phyloP scores from a whole-genome alignment of 176 grass and related monocot genomes.

The Cenchrus purpureus region DNA sequence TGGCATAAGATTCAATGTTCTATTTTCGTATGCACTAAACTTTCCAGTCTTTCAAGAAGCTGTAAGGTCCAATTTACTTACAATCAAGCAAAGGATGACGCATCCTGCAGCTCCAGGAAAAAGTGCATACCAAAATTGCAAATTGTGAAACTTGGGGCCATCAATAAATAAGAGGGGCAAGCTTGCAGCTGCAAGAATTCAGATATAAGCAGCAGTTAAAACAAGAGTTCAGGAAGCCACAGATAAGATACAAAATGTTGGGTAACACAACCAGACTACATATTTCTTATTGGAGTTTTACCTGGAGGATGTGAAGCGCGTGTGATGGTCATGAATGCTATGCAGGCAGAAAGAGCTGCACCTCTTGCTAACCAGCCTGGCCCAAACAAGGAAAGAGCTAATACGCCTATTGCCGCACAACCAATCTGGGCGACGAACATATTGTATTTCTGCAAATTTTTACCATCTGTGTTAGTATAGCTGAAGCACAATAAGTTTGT shows the following conservation, averaged over 20 bases:
- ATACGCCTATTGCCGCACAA: constrained; percentile 79
- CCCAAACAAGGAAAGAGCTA: constrained; percentile 84
- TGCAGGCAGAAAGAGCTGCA: constrained; percentile 77
- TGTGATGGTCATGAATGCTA: constrained; percentile 92
- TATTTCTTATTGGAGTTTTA: constrained; percentile 40
- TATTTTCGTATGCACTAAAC: constrained; percentile 10
- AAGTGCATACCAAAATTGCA: constrained; percentile 86
- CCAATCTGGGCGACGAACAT: constrained; percentile 88
- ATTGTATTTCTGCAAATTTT: constrained; percentile 87
- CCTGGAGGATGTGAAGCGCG: constrained; percentile 82
- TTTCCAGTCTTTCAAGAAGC: not conserved
- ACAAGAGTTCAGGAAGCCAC: not conserved
- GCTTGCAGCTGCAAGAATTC: constrained; percentile 78
- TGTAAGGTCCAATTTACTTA: constrained; percentile 52
- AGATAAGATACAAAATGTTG: not conserved
- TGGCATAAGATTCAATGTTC: constrained; percentile 32
- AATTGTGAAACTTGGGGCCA: constrained; percentile 69
- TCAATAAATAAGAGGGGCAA: constrained; percentile 94
- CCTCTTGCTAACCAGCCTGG: constrained; percentile 89
- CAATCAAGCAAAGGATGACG: constrained; percentile 84
- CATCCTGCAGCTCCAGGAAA: constrained; percentile 89
- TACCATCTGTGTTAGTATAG: constrained; percentile 33
- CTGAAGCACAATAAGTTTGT: constrained; percentile 15
- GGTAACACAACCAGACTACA: not conserved
- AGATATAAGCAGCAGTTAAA: not conserved